phyloP scores from a whole-genome alignment of 2,329 filamentous ascomycete genomes.

The Nigrospora sphaerica region DNA sequence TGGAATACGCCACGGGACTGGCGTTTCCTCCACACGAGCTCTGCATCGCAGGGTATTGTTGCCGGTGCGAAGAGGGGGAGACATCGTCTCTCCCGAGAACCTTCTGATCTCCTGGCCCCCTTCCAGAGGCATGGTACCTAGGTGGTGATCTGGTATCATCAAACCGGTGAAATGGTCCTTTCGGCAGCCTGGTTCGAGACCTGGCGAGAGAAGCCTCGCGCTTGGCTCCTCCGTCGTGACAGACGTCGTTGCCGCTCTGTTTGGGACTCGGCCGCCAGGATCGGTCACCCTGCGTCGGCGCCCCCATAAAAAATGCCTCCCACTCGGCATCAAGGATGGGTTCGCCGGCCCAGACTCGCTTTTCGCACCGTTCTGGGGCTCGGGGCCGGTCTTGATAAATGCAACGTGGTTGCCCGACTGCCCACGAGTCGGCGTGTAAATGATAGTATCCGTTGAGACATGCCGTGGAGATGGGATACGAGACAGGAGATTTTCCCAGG shows the following conservation, averaged over 20 bases:
- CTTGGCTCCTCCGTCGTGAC: slow-evolving; percentile 10
- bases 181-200: neutral
- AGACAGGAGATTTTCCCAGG: slow-evolving; percentile 5
- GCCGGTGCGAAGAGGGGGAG: too few species aligned
- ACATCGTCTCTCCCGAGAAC: too few species aligned
- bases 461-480: slow-evolving; percentile 3
- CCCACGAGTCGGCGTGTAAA: slow-evolving; percentile 10
- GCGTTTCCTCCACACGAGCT: too few species aligned
- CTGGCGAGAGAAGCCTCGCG: slow-evolving; percentile 1
- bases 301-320: slow-evolving; percentile 23
- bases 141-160: neutral
- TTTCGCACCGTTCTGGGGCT: neutral
- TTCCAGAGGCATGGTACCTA: neutral
- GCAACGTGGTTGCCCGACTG: too few species aligned
- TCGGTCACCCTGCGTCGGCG: slow-evolving; percentile 17
- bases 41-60: too few species aligned
- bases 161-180: neutral
- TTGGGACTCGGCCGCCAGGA: slow-evolving; percentile 11
- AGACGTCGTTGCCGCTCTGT: slow-evolving; percentile 4
- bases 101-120: neutral
- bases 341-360: neutral
- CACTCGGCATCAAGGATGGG: neutral
- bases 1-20: too few species aligned
- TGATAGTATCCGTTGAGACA: slow-evolving; percentile 18
- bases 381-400: neutral